phyloP scores from a whole-genome alignment of 169 alveolate genomes.

The Babesia sp. region DNA sequence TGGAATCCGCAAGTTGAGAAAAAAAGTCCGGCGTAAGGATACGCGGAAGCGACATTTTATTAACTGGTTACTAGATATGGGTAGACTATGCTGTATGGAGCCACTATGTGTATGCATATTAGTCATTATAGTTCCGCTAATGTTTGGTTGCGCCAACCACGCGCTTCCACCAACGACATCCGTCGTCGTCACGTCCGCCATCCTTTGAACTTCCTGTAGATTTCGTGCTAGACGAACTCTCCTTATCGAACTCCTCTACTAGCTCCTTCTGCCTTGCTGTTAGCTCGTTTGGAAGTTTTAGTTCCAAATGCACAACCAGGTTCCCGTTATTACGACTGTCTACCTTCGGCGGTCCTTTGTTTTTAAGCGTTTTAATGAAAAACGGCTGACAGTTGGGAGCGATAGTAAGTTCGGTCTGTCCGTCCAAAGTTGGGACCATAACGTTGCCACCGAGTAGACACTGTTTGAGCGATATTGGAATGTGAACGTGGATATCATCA shows the following conservation, averaged over 20 bases:
- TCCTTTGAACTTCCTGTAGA: not conserved
- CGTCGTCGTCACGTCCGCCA: not conserved
- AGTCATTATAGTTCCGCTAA: not conserved
- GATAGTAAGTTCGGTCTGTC: conserved; percentile 70
- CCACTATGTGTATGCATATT: not conserved
- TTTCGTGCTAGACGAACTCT: not conserved
- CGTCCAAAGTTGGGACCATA: conserved; percentile 80
- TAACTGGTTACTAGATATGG: not conserved
- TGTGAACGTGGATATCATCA: conserved; percentile 85
- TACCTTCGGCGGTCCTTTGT: conserved; percentile 84
- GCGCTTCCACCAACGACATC: conserved; percentile 56
- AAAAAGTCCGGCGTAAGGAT: conserved; percentile 49
- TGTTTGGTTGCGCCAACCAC: conserved; percentile 41
- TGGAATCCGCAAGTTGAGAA: conserved; percentile 45
- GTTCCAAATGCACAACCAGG: conserved; percentile 77
- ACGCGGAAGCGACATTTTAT: conserved; percentile 61
- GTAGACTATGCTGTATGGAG: not conserved
- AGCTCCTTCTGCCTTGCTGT: conserved; percentile 72
- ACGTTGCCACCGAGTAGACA: conserved; percentile 85
- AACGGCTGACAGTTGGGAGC: conserved; percentile 82
- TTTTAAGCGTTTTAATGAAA: conserved; percentile 74
- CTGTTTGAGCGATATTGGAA: conserved; percentile 82
- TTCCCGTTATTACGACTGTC: conserved; percentile 81
- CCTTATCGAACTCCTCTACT: conserved; percentile 73
- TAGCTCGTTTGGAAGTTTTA: conserved; percentile 71